Evolutionary conservation across 2,329 filamentous ascomycete species (phyloP), one percentile per base, ranked within the genome.

Genomic region (Zalaria sp.): DNA sequence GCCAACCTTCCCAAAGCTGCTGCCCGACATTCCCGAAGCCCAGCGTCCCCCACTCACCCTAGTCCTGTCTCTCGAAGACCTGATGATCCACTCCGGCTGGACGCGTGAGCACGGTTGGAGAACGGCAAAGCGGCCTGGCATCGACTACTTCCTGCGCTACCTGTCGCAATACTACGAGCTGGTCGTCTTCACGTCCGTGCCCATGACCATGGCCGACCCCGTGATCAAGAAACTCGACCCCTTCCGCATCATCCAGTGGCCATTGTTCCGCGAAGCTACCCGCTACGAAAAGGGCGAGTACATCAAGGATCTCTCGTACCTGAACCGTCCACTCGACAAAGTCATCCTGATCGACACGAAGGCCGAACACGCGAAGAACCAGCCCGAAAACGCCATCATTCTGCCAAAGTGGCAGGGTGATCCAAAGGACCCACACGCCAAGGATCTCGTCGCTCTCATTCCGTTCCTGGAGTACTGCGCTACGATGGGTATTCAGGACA

Each of bases 401-500:
- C 69, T 98, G 27, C 78, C 86, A 27, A 87, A 88, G 53, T 98
- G 91, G 91, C 83, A 73, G 43, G 91, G 91, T 29, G 75, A 93
- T 50, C 64, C 79, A 37, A 76, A 79, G 53, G 89, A 98, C 62
- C 48, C 55, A 3, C 55, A 58, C 44, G 51, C 51, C 38, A 86
- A 79, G 57, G 84, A 86, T 37, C 80, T 98, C 7, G 83, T 98
- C 25, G 75, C 79, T 3, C 69, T 95, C 38, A 93, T 98, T 45
- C 91, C 91, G 8, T 95, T 98, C 77, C 79, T 98, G 47, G 91
- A 98, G 66, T 96, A 95, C 63, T 77, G 98, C 49, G 85, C 87
- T 50, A 91, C 87, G 18, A 94, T 96, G 83, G 82, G 87, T 49
- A 84, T 86, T 53, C 72, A 79, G 40, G 91, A 98, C 55, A 83